These are phyloP conservation scores for Tribonema minus DNA, from an alignment of 108 stramenopile genomes.

Conservation along the genomic window DNA sequence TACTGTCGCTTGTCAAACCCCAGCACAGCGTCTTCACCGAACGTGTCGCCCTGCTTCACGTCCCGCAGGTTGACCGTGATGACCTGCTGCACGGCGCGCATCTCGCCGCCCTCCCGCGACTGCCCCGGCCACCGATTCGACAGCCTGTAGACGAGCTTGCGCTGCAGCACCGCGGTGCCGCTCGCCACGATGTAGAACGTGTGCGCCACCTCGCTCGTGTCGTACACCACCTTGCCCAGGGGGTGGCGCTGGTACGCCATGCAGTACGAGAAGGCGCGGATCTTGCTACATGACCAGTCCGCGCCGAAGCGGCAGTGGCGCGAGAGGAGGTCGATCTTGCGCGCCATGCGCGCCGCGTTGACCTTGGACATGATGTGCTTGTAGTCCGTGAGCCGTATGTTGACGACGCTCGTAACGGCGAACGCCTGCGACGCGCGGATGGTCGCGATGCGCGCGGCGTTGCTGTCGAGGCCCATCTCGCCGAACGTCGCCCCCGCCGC, in stretches of 20 bases:
- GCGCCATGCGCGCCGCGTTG: constrained; percentile 9
- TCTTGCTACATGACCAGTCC: constrained; percentile 12
- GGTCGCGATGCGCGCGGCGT: not conserved
- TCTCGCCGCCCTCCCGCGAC: not conserved
- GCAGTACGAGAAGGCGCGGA: constrained; percentile 23
- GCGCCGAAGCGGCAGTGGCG: not conserved
- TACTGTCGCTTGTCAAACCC: constrained; percentile 18
- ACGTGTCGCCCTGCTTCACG: not conserved
- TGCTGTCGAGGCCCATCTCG: constrained; percentile 19
- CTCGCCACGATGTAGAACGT: constrained; percentile 23
- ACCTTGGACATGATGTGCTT: constrained; percentile 11
- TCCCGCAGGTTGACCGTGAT: constrained; percentile 8
- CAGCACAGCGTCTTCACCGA: constrained; percentile 20
- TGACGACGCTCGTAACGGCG: not conserved
- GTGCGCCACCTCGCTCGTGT: constrained; percentile 7
- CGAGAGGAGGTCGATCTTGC: constrained; percentile 13
- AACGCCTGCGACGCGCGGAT: not conserved
- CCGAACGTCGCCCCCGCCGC: constrained; percentile 17
- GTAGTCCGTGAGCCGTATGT: constrained; percentile 1
- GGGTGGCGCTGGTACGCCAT: constrained; percentile 28
- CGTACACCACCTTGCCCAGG: constrained; percentile 2
- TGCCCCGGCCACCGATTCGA: constrained; percentile 15
- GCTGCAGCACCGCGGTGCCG: constrained; percentile 7
- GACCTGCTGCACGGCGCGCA: not conserved
- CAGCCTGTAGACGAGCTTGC: not conserved